These are phyloP conservation scores for Scalesia atractyloides DNA, from an alignment of 129 eudicot genomes.

Conservation along the genomic window DNA sequence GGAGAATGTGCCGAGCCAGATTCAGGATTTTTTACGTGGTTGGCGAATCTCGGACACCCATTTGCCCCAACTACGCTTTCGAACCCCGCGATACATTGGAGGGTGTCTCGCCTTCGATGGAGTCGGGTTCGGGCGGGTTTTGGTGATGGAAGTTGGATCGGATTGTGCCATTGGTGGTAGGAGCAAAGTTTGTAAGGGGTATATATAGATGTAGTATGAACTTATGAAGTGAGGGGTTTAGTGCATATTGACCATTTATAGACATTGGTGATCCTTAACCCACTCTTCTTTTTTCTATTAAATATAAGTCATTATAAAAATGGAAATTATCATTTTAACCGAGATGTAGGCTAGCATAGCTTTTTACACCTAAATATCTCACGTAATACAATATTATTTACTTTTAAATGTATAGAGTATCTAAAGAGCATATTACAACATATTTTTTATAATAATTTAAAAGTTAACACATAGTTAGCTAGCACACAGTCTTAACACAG, in stretches of 20 bases:
- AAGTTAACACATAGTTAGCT: no score
- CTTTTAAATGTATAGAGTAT: no score
- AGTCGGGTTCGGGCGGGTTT: conserved; percentile 16
- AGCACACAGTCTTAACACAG: no score
- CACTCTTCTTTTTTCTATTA: background rate
- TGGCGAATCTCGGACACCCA: conserved; percentile 95
- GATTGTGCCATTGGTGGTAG: conserved; percentile 27
- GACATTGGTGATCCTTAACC: conserved; percentile 29
- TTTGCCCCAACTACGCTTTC: conserved; percentile 94
- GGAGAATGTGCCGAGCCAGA: conserved; percentile 88
- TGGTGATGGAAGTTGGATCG: conserved; percentile 10
- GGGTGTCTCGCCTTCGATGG: conserved; percentile 23
- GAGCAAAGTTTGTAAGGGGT: background rate
- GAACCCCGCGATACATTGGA: conserved; percentile 73
- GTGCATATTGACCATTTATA: conserved; percentile 26
- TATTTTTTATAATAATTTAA: no score
- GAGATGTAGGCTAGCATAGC: background rate
- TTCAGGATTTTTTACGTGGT: conserved; percentile 83
- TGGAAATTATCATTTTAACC: background rate
- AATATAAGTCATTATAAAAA: no score
- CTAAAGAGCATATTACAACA: no score
- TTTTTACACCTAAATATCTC: no score
- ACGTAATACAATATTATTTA: no score
- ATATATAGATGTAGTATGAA: conserved; percentile 19
- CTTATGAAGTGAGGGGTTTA: conserved; percentile 26